Base-by-base conservation (phyloP, 2,329 filamentous ascomycete species). In the Trichothecium sympodiale region DNA sequence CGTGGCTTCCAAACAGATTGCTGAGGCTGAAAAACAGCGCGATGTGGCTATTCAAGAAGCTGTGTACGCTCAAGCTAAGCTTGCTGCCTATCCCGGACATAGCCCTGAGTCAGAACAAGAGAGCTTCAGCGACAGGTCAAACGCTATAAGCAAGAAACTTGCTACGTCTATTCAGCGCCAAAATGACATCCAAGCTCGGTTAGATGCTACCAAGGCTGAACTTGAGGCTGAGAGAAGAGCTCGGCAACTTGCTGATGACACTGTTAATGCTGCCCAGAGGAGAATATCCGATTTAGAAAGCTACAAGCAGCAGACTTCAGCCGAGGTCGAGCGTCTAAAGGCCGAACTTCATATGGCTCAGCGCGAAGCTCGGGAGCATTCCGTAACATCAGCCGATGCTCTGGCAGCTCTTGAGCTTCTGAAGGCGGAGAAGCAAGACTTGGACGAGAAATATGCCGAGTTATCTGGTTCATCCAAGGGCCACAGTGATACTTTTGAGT, bases 41-140 rank as follows among this genome's bases (percentile, higher is more conserved):
- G 91, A 98, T 58, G 79, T 82, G 29, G 91, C 91, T n/a, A 80
- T 98, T 36, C 83, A 81, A 48, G 93, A 98, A 61, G 91, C 91
- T 1, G 83, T 91, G 1, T 96, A 96, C 57, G 85, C 88, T 25
- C 94, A 93, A 53, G 87, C 93, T 3, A 95, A 86, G 53, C 65
- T 95, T 35, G 88, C 88, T 20, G 88, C 87, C 7, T 81, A 87
- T 43, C 49, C 58, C 4, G 78, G 73, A 27, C 77, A 37, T 14
- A 18, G 16, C 8, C 16, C 17, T 5, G 37, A 29, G 12, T 31
- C 80, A 38, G 72, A 74, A 34, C 67, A 76, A 27, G 71, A 71
- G 12, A 79, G 83, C 34, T 77, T 84, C 18, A 46, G 47, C 5
- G 48, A 45, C 8, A 48, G 59, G 27, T 70, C 75, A 6, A 73